Evolutionary conservation across 495 filamentous ascomycete genomes (phyloP).

Genomic region (Thozetella sp.): DNA sequence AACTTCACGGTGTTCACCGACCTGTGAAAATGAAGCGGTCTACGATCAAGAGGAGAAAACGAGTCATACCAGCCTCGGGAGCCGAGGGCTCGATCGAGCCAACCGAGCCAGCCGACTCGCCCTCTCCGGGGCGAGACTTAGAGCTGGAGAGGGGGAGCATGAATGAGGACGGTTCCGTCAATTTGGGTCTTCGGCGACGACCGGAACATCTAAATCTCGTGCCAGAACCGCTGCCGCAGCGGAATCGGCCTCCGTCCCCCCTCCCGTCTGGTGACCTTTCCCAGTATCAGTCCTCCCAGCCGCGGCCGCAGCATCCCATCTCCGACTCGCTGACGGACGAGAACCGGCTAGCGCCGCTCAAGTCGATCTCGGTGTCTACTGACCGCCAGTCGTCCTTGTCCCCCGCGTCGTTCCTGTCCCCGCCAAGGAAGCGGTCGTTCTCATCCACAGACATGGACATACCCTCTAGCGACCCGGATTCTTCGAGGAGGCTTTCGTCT

Average conservation of each 20-base stretch:
- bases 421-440: conserved; percentile 67
- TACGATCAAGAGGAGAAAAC: conserved; percentile 93
- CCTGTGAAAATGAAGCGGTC: conserved; percentile 97
- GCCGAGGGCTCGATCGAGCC: conserved; percentile 39
- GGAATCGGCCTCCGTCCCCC: conserved; percentile 36
- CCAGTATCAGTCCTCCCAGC: conserved; percentile 44
- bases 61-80: conserved; percentile 81
- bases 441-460: conserved; percentile 54
- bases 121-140: conserved; percentile 33
- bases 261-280: conserved; percentile 35
- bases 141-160: conserved; percentile 45
- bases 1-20: conserved; percentile 90
- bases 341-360: conserved; percentile 56
- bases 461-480: conserved; percentile 24
- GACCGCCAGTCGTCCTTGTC: conserved; percentile 52
- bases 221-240: conserved; percentile 42
- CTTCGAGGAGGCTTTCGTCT: conserved; percentile 66
- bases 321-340: conserved; percentile 50
- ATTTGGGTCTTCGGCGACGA: conserved; percentile 60
- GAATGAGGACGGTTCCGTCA: conserved; percentile 58
- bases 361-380: conserved; percentile 36
- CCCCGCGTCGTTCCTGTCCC: conserved; percentile 52
- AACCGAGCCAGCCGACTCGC: conserved; percentile 43
- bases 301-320: conserved; percentile 27
- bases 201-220: conserved; percentile 40